These are phyloP conservation scores for Trifolium dubium DNA, from an alignment of 306 rosid species.

Conservation along the genomic window DNA sequence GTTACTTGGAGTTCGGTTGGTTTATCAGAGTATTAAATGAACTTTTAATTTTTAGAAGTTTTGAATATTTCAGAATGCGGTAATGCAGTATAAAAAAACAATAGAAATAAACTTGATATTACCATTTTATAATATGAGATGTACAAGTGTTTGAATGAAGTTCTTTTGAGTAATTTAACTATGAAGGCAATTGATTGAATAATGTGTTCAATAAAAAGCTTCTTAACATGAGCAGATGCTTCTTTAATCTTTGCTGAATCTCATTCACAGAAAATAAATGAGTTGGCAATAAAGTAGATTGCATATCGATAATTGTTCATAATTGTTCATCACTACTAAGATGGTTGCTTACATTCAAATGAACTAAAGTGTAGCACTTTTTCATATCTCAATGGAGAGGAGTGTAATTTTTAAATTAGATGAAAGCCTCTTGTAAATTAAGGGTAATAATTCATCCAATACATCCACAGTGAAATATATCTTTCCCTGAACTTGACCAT, in stretches of 20 bases:
- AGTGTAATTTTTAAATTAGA: constrained; percentile 3
- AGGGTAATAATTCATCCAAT: not conserved
- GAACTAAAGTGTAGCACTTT: too few relatives aligned
- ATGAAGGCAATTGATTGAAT: not conserved
- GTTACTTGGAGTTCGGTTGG: not conserved
- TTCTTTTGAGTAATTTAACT: not conserved
- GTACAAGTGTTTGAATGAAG: not conserved
- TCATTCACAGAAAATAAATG: too few relatives aligned
- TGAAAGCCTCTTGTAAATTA: not conserved
- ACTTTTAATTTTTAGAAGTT: not conserved
- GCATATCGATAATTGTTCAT: not conserved
- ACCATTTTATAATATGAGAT: not conserved
- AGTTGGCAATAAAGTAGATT: not conserved
- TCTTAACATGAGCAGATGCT: too few relatives aligned
- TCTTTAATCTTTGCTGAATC: too few relatives aligned
- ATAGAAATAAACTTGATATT: not conserved
- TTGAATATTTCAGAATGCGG: not conserved
- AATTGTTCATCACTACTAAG: not conserved
- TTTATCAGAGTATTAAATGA: not conserved
- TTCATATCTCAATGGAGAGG: too few relatives aligned
- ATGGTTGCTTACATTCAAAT: constrained; percentile 13
- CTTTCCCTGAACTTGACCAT: not conserved
- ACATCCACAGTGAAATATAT: not conserved
- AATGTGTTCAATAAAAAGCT: not conserved
- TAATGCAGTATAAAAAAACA: not conserved